Evolutionary conservation across 2,329 filamentous ascomycete species (phyloP).

Genomic region (Aspergillus floridensis): DNA sequence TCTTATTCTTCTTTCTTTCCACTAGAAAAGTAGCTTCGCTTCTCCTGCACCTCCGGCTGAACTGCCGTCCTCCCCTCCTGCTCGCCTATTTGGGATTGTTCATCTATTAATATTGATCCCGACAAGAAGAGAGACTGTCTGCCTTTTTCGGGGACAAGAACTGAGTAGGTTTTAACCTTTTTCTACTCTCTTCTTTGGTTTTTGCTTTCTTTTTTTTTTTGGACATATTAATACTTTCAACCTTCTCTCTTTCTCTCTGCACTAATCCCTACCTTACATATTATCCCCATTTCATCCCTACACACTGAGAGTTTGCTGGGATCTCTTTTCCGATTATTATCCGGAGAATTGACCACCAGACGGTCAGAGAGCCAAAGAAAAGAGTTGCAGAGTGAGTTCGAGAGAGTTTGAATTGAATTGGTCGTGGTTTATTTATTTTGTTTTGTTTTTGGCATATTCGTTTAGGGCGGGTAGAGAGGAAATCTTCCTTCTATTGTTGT

Average conservation of each 20-base stretch:
- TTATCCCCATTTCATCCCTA: background rate
- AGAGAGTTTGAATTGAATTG: background rate
- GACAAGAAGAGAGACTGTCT: background rate
- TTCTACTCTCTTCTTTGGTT: no score
- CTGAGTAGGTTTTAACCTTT: background rate
- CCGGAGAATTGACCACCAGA: background rate
- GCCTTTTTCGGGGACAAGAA: background rate
- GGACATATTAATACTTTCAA: background rate
- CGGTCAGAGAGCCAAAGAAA: background rate
- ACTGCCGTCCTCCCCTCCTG: background rate
- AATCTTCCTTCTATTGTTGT: slow-evolving; percentile 9
- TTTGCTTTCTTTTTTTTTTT: background rate
- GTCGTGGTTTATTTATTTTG: slow-evolving; percentile 9
- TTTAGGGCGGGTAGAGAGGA: slow-evolving; percentile 36
- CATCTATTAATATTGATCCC: background rate
- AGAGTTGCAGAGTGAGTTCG: background rate
- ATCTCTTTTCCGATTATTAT: background rate
- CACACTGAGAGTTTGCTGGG: background rate
- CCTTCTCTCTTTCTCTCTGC: background rate
- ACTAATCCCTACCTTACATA: background rate
- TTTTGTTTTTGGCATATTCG: slow-evolving; percentile 11
- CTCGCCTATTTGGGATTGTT: background rate
- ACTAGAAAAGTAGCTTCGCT: slow-evolving; percentile 12
- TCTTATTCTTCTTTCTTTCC: background rate
- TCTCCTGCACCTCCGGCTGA: slow-evolving; percentile 4